phyloP scores from a whole-genome alignment of 306 rosid genomes.

The Prunus mira region DNA sequence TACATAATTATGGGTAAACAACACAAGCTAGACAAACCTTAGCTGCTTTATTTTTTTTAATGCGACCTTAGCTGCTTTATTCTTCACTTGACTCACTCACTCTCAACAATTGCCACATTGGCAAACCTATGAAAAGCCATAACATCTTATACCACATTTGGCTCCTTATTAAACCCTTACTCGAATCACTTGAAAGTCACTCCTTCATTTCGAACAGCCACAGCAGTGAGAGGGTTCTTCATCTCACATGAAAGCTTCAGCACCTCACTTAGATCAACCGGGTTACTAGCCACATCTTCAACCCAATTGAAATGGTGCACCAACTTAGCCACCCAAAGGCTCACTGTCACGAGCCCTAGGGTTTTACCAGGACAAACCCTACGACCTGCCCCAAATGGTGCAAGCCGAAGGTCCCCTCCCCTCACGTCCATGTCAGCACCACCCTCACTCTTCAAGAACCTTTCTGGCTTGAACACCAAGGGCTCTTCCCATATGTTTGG shows the following conservation, averaged over 20 bases:
- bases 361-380: conserved; percentile 53
- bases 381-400: conserved; percentile 57
- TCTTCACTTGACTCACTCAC: no score
- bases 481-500: conserved; percentile 44
- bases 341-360: conserved; percentile 41
- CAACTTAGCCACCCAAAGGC: conserved; percentile 41
- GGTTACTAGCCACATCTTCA: conserved; percentile 10
- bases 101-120: no score
- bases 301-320: conserved; percentile 43
- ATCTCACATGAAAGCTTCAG: conserved; percentile 54
- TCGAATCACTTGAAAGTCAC: neutral
- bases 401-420: conserved; percentile 43
- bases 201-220: neutral
- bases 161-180: neutral
- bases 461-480: conserved; percentile 37
- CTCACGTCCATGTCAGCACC: conserved; percentile 43
- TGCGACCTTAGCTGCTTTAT: no score
- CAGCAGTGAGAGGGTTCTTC: conserved; percentile 36
- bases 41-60: no score
- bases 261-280: conserved; percentile 39
- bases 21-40: no score
- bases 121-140: neutral
- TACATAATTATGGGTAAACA: no score
- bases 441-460: conserved; percentile 33
- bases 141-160: neutral